These are phyloP conservation scores for Sphenostylis stenocarpa DNA, from an alignment of 306 rosid genomes.

Conservation along the genomic window DNA sequence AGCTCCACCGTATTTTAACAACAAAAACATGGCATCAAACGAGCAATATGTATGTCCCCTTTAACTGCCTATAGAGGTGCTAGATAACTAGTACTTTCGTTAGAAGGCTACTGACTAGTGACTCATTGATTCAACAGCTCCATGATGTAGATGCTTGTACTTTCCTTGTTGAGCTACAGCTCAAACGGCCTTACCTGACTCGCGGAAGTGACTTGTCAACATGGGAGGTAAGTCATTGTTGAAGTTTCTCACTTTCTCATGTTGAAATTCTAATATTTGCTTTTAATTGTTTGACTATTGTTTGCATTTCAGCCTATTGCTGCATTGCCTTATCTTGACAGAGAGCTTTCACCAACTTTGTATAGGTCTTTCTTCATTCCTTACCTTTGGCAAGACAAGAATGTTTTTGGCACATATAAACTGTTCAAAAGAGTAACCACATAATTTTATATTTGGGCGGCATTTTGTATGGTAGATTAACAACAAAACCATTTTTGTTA, in stretches of 20 bases:
- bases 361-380: slow-evolving; percentile 94
- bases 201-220: slow-evolving; percentile 78
- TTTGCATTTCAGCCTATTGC: slow-evolving; percentile 58
- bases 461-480: background rate
- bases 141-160: slow-evolving; percentile 68
- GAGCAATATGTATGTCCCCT: slow-evolving; percentile 66
- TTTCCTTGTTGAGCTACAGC: slow-evolving; percentile 93
- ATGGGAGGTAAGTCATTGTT: slow-evolving; percentile 74
- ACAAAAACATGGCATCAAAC: slow-evolving; percentile 77
- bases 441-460: slow-evolving; percentile 17
- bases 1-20: slow-evolving; percentile 80
- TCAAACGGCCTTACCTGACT: slow-evolving; percentile 74
- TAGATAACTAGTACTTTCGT: slow-evolving; percentile 11
- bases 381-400: slow-evolving; percentile 79
- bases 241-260: background rate
- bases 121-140: slow-evolving; percentile 52
- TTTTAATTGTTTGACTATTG: background rate
- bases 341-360: slow-evolving; percentile 84
- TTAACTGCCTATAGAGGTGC: background rate
- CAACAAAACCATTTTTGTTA: slow-evolving; percentile 23
- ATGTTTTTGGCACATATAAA: slow-evolving; percentile 92
- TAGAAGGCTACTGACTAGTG: slow-evolving; percentile 31
- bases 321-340: slow-evolving; percentile 83
- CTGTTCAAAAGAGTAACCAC: slow-evolving; percentile 60
- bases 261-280: background rate